Evolutionary conservation across 768 basidiomycete species (phyloP).

Genomic region (Tylopilus felleus): DNA sequence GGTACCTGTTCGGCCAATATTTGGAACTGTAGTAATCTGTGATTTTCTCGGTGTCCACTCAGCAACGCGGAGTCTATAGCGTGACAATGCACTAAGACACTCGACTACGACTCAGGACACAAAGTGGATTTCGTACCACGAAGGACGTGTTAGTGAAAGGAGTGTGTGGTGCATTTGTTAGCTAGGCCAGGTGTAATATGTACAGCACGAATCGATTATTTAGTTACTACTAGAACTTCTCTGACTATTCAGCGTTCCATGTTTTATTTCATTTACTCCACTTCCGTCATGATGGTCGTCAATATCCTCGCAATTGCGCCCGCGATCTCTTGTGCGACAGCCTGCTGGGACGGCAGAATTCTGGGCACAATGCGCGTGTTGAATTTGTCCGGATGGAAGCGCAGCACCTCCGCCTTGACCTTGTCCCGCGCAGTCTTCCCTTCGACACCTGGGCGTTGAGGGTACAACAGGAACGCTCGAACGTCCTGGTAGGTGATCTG

Average conservation of each 20-base stretch:
- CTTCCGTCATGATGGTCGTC: constrained; percentile 32
- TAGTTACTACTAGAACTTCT: background rate
- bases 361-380: constrained; percentile 34
- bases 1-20: no score
- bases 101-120: no score
- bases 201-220: constrained; percentile 3
- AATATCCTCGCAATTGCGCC: constrained; percentile 41
- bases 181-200: background rate
- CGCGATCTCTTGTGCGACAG: constrained; percentile 34
- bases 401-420: constrained; percentile 44
- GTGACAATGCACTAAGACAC: no score
- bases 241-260: background rate
- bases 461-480: constrained; percentile 39
- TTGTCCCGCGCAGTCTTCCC: constrained; percentile 35
- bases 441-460: constrained; percentile 26
- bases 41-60: no score
- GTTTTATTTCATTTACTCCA: background rate
- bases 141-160: no score
- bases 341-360: constrained; percentile 33
- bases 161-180: no score
- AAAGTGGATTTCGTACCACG: no score
- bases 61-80: no score
- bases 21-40: no score
- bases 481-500: constrained; percentile 38
- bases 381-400: constrained; percentile 59